Conservation (phyloP, 1,284 basidiomycete species). For the Trametes versicolor region DNA sequence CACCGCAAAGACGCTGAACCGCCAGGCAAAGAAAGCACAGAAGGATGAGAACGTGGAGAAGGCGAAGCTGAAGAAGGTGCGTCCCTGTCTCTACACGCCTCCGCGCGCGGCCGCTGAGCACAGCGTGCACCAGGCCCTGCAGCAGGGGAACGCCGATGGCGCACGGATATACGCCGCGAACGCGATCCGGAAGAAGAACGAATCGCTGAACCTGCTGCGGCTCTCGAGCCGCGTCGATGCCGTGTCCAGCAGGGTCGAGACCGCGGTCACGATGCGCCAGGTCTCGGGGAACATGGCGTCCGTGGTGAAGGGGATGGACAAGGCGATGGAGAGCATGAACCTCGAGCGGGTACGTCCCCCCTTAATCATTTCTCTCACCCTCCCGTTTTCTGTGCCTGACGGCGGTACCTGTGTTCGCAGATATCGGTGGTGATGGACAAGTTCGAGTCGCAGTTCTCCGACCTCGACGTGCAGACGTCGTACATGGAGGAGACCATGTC, state of each 20-base stretch:
- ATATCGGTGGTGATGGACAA: constrained; percentile 99
- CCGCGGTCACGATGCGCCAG: constrained; percentile 98
- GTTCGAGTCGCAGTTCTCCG: constrained; percentile 96
- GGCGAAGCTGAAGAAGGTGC: constrained; percentile 89
- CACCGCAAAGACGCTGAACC: constrained; percentile 91
- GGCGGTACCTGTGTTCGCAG: constrained; percentile 51
- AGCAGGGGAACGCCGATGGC: constrained; percentile 97
- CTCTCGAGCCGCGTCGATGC: constrained; percentile 95
- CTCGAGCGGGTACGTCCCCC: constrained; percentile 82
- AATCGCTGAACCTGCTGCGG: constrained; percentile 90
- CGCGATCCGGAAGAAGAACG: constrained; percentile 98
- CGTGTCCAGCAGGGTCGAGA: constrained; percentile 96
- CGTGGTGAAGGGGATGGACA: constrained; percentile 98
- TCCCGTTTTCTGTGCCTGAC: neutral
- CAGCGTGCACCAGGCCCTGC: constrained; percentile 75
- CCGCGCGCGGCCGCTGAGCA: neutral
- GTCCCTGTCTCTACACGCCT: constrained; percentile 26
- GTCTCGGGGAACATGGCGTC: constrained; percentile 96
- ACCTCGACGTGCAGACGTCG: constrained; percentile 97
- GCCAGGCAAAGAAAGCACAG: constrained; percentile 95
- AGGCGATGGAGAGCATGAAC: constrained; percentile 99
- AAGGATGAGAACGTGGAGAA: constrained; percentile 93
- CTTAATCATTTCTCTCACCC: neutral
- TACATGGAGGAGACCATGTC: constrained; percentile 99
- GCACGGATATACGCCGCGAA: constrained; percentile 99